Evolutionary conservation across 2,329 filamentous ascomycete species (phyloP), one percentile per base, ranked within the genome.

Genomic region (Mycosphaerella sp.): DNA sequence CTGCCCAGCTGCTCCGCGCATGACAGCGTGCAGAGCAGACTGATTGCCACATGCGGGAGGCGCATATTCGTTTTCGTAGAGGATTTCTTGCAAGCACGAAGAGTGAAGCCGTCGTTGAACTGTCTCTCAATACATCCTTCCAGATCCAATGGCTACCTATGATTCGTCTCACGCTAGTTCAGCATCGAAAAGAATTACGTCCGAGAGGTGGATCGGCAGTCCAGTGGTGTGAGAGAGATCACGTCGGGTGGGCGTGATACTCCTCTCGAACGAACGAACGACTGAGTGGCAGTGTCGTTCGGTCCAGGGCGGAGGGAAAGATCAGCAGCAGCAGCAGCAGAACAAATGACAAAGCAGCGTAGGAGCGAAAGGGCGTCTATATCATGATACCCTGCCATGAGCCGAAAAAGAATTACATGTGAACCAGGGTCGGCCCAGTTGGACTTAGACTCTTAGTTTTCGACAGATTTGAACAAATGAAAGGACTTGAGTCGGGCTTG

Each of bases 201-300:
- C 42, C 45, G 44, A 47, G 48, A 53, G 51, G 44, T 47, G 51
- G 51, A 38, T 53, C 44, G 44, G 51, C 42, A 21, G 38, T 47
- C 51, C 51, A 53, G 51, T 47, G 39, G 45, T 48, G 11, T 48
- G 11, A 34, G 48, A 29, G 21, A 41, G 21, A 6, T 6, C 5
- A 43, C 29, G 51, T 38, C 51, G 6, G 51, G 34, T 43, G 38
- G 44, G 51, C 26, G 17, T 14, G 34, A 48, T 36, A 29, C 36
- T 32, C 29, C 32, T 21, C 26, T 29, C 26, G 26, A 29, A 44
- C 23, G 14, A 17, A 17, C 14, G 14, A 17, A 17, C 14, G 14
- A 17, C 1, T 1, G 17, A 38, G 26, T 17, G 51, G 40, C 38
- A 45, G 36, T 41, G 23, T 50, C 36, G 26, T 21, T 9, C 26